phyloP scores from a whole-genome alignment of 306 rosid genomes.

The Canavalia ensiformis region DNA sequence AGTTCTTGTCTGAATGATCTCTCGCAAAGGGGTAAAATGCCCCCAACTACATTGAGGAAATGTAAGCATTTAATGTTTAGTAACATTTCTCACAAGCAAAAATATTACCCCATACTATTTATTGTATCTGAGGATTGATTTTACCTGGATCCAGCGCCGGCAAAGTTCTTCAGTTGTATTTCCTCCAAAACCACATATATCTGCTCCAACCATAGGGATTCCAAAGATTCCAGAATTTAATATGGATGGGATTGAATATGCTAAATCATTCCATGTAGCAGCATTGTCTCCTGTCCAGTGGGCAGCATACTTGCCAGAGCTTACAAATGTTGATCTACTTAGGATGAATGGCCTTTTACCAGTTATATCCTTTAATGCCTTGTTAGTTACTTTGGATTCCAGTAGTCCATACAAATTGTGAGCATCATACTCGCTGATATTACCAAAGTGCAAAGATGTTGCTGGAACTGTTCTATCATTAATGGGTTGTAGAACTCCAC shows the following conservation, averaged over 20 bases:
- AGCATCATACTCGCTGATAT: constrained; percentile 74
- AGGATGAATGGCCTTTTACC: constrained; percentile 91
- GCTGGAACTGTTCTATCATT: constrained; percentile 68
- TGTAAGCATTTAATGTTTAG: background rate
- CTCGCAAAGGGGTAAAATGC: constrained; percentile 93
- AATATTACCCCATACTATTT: background rate
- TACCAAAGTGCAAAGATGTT: constrained; percentile 69
- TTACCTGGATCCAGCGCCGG: constrained; percentile 93
- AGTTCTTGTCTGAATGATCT: constrained; percentile 67
- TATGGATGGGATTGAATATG: constrained; percentile 73
- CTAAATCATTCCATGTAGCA: constrained; percentile 89
- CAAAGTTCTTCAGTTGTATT: constrained; percentile 90
- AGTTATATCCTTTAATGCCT: constrained; percentile 61
- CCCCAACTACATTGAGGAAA: constrained; percentile 67
- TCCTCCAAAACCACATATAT: constrained; percentile 81
- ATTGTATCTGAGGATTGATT: background rate
- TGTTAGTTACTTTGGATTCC: constrained; percentile 72
- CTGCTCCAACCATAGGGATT: constrained; percentile 96
- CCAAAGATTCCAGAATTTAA: constrained; percentile 83
- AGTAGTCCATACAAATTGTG: constrained; percentile 86
- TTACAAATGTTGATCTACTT: constrained; percentile 83
- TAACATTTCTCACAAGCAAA: background rate
- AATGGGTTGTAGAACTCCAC: constrained; percentile 55
- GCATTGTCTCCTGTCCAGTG: constrained; percentile 98
- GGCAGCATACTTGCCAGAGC: constrained; percentile 90